Conservation (phyloP, 495 filamentous ascomycete species). For the Xylaria palmicola region DNA sequence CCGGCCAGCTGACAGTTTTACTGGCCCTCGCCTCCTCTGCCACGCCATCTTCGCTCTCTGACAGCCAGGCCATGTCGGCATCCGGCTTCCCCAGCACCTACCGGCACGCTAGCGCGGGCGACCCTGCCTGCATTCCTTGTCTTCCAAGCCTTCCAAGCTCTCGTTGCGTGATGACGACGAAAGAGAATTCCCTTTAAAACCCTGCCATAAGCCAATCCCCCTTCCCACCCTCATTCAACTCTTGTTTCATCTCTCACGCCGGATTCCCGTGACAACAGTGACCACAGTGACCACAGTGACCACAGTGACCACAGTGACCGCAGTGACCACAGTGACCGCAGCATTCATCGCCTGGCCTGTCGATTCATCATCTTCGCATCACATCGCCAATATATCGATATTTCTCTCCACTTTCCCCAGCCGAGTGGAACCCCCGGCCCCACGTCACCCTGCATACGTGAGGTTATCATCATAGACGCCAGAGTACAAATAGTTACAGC, state of each 20-base stretch:
- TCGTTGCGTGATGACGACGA: neutral
- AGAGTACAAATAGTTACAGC: neutral
- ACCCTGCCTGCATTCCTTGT: neutral
- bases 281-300: too few species aligned
- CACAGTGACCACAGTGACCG: too few species aligned
- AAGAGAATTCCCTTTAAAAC: neutral
- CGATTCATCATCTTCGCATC: neutral
- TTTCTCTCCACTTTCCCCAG: neutral
- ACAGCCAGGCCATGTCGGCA: neutral
- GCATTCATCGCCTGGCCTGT: neutral
- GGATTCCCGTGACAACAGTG: too few species aligned
- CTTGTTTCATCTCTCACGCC: neutral
- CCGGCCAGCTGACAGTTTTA: neutral
- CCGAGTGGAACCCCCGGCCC: neutral
- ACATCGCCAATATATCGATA: too few species aligned
- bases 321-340: too few species aligned
- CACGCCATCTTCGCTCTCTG: neutral
- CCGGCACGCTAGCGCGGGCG: neutral
- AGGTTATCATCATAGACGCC: neutral
- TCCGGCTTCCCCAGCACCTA: neutral
- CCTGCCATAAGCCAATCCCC: neutral
- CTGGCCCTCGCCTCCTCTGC: neutral
- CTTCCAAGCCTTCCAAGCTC: neutral
- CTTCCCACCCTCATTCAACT: constrained; percentile 3
- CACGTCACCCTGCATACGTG: constrained; percentile 5